Conservation (phyloP, 1,284 basidiomycete genomes). For the Somion occarium region DNA sequence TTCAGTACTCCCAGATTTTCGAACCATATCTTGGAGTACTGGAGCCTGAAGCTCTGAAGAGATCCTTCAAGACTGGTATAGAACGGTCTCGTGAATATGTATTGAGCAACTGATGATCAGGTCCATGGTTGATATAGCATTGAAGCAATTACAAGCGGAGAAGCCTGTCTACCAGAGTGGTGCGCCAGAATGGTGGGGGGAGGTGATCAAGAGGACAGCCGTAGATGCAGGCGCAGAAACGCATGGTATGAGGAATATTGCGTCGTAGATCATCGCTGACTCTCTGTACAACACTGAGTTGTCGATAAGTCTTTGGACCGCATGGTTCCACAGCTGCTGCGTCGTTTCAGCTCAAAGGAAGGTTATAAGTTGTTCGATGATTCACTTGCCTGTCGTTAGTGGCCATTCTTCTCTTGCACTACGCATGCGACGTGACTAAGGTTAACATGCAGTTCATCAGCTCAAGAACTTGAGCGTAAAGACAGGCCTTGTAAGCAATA, state of each 20-base stretch:
- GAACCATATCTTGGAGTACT: slow-evolving; percentile 57
- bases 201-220: slow-evolving; percentile 68
- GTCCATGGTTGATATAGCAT: too few relatives aligned
- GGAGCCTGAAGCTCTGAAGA: slow-evolving; percentile 43
- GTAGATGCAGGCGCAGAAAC: slow-evolving; percentile 64
- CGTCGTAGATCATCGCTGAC: neutral
- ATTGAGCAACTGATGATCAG: neutral
- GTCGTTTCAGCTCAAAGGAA: slow-evolving; percentile 61
- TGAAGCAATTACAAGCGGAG: slow-evolving; percentile 54
- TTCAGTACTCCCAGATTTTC: slow-evolving; percentile 66
- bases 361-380: slow-evolving; percentile 70
- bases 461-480: slow-evolving; percentile 41
- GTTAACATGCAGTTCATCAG: slow-evolving; percentile 35
- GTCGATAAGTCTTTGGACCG: slow-evolving; percentile 43
- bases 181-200: slow-evolving; percentile 61
- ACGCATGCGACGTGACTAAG: neutral
- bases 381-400: slow-evolving; percentile 53
- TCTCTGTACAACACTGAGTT: slow-evolving; percentile 29
- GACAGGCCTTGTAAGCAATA: slow-evolving; percentile 65
- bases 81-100: neutral
- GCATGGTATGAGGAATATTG: slow-evolving; percentile 35
- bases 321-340: slow-evolving; percentile 55
- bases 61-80: slow-evolving; percentile 65
- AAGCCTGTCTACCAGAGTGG: slow-evolving; percentile 51
- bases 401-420: neutral